phyloP scores from a whole-genome alignment of 441 rosid species.

The Populus tomentosa region DNA sequence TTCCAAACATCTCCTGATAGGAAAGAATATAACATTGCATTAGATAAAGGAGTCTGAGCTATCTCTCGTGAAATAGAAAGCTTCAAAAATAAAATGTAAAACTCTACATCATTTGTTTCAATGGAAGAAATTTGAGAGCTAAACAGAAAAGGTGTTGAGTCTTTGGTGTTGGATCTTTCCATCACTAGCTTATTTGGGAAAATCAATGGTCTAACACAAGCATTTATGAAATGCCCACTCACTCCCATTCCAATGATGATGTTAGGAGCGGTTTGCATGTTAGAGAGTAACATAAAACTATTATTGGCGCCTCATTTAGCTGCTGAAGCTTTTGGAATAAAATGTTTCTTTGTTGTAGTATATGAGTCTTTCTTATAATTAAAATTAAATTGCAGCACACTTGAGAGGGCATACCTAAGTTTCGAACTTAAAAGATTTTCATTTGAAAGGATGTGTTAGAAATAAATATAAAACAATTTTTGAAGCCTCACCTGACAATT shows the following conservation, averaged over 20 bases:
- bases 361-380: too few species aligned
- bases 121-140: not conserved
- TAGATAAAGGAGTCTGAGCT: slow-evolving; percentile 1
- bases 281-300: too few species aligned
- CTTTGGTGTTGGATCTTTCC: not conserved
- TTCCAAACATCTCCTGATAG: slow-evolving; percentile 94
- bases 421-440: too few species aligned
- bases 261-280: not conserved
- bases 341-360: too few species aligned
- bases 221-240: not conserved
- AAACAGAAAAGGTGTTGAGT: not conserved
- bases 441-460: too few species aligned
- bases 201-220: not conserved
- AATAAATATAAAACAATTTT: too few species aligned
- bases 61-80: not conserved
- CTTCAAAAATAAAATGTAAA: not conserved
- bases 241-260: not conserved
- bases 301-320: too few species aligned
- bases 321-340: too few species aligned
- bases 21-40: slow-evolving; percentile 12
- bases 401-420: too few species aligned
- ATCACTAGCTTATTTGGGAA: not conserved
- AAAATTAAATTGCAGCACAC: too few species aligned
- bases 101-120: not conserved
- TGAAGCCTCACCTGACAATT: too few species aligned